Conservation (phyloP, 148 eudicot genomes). For the Silene latifolia region DNA sequence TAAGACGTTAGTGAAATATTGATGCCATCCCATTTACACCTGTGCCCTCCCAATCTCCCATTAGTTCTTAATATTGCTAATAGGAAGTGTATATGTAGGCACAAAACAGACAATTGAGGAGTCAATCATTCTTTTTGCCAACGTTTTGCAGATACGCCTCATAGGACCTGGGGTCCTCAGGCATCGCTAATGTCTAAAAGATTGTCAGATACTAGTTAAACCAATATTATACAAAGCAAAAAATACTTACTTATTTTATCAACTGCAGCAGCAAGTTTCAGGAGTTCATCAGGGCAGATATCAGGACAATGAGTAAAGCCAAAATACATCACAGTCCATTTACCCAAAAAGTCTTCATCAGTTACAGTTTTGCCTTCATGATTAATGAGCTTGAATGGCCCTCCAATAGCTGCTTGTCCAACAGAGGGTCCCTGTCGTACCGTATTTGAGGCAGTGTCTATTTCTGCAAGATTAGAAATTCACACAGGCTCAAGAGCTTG, state of each 20-base stretch:
- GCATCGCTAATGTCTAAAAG: too few species aligned
- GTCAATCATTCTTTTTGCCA: too few species aligned
- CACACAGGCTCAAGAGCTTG: not conserved
- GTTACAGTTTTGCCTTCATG: constrained; percentile 80
- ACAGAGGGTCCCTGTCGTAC: constrained; percentile 89
- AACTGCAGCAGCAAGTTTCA: constrained; percentile 79
- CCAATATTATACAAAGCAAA: not conserved
- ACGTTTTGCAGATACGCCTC: too few species aligned
- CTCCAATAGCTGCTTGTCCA: constrained; percentile 96
- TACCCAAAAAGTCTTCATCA: constrained; percentile 70
- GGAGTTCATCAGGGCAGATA: constrained; percentile 97
- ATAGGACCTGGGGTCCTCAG: not conserved
- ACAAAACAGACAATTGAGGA: too few species aligned
- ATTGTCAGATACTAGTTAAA: not conserved
- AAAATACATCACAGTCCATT: constrained; percentile 85
- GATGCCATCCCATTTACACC: too few species aligned
- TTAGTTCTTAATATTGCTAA: too few species aligned
- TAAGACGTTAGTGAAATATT: too few species aligned
- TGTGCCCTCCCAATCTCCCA: too few species aligned
- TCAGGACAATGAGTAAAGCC: constrained; percentile 98
- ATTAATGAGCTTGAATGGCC: constrained; percentile 75
- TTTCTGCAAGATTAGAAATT: constrained; percentile 43
- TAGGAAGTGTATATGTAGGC: too few species aligned
- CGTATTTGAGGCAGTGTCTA: constrained; percentile 57
- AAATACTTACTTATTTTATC: constrained; percentile 80